Conservation (phyloP, 2,329 filamentous ascomycete species). For the Elsinoe australis region DNA sequence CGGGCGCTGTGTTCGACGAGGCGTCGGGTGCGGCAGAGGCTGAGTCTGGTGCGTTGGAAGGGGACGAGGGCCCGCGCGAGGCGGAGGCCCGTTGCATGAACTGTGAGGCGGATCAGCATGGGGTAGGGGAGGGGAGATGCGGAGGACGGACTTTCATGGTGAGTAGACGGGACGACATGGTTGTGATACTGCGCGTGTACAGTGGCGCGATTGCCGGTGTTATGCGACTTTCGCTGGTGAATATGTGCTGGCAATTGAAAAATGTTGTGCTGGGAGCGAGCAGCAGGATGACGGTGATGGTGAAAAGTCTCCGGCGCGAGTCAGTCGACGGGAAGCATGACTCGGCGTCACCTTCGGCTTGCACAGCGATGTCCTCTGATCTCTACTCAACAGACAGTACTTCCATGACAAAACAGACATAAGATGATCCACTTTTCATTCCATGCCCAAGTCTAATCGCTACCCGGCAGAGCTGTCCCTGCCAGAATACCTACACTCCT, state of each 20-base stretch:
- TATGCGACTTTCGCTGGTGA: neutral
- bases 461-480: no score
- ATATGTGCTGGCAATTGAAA: no score
- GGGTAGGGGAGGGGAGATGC: neutral
- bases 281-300: neutral
- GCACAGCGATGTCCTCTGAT: no score
- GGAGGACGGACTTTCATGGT: conserved; percentile 66
- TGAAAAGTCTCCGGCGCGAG: neutral
- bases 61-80: conserved; percentile 34
- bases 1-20: no score
- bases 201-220: neutral
- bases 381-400: no score
- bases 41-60: conserved; percentile 18
- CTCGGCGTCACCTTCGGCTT: no score
- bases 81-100: conserved; percentile 89
- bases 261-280: neutral
- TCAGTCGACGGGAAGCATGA: neutral
- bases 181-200: conserved; percentile 23
- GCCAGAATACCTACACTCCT: no score
- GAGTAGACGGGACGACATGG: conserved; percentile 78
- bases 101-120: conserved; percentile 28
- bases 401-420: no score
- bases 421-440: no score
- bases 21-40: conserved; percentile 41
- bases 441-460: no score